Percentiles rank a stretch among this genome's conserved stretches.
Conservation (phyloP, 106 monocot genomes). For the Cymbidium sinense region DNA sequence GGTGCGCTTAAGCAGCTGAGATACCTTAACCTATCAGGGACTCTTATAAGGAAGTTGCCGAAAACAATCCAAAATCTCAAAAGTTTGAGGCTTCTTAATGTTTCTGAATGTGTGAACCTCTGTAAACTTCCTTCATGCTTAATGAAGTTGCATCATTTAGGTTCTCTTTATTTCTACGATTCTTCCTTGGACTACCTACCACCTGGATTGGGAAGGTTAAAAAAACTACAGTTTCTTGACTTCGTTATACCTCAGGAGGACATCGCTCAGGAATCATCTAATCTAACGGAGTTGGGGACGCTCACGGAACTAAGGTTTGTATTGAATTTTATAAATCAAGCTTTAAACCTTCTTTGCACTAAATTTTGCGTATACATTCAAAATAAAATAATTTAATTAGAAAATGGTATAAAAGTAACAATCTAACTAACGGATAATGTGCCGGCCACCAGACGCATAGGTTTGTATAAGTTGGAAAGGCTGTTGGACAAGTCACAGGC, state of each 20-base stretch:
- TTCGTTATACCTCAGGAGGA: neutral
- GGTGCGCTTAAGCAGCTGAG: constrained; percentile 14
- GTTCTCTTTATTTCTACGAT: neutral
- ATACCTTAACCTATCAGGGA: constrained; percentile 8
- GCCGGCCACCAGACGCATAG: neutral
- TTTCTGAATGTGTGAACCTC: neutral
- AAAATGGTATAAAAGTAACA: neutral
- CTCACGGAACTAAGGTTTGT: neutral
- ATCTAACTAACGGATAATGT: constrained; percentile 1
- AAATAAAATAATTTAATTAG: too few relatives aligned
- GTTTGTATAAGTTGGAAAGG: constrained; percentile 14
- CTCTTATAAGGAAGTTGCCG: too few relatives aligned
- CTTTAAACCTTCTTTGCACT: neutral
- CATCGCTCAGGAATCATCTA: neutral
- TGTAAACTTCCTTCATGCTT: neutral
- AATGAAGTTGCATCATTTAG: neutral
- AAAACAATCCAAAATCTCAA: constrained; percentile 11
- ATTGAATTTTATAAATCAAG: neutral
- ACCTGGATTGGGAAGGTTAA: neutral
- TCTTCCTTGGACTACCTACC: neutral
- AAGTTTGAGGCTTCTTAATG: neutral
- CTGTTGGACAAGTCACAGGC: neutral
- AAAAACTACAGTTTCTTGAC: neutral
- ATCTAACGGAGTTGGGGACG: neutral
- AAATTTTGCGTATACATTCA: neutral